Evolutionary conservation across 371 early-diverging fungal genomes (phyloP).

Genomic region (Capniomyces stellatus): DNA sequence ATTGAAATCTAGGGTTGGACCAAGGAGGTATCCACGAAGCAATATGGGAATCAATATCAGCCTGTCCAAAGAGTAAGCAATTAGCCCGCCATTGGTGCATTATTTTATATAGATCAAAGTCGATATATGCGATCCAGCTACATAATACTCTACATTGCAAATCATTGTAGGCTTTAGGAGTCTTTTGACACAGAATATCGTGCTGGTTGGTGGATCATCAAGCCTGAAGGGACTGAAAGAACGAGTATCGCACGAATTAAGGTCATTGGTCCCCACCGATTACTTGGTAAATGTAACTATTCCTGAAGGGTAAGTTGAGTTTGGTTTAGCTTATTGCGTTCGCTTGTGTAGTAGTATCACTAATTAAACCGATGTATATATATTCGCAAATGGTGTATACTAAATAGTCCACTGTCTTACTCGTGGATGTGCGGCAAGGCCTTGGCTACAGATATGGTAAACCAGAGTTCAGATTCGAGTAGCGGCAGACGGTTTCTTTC

Average conservation of each 20-base stretch:
- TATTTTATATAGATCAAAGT: too few species aligned
- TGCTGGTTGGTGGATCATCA: constrained; percentile 60
- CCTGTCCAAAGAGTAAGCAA: constrained; percentile 24
- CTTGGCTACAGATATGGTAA: constrained; percentile 1
- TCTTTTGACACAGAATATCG: constrained; percentile 50
- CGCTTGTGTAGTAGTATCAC: neutral
- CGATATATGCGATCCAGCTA: too few species aligned
- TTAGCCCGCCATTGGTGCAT: neutral
- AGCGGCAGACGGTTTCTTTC: constrained; percentile 7
- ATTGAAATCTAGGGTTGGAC: constrained; percentile 28
- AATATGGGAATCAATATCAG: constrained; percentile 39
- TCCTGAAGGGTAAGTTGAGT: constrained; percentile 38
- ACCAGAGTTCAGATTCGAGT: neutral
- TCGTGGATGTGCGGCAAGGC: constrained; percentile 13
- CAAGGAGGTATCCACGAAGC: constrained; percentile 70
- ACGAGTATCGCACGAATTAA: constrained; percentile 52
- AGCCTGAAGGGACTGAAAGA: constrained; percentile 43
- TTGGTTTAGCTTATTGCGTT: neutral
- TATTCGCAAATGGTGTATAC: neutral
- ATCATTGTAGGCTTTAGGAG: constrained; percentile 31
- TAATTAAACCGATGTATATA: neutral
- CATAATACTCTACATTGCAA: neutral
- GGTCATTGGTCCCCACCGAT: constrained; percentile 37
- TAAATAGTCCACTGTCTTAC: constrained; percentile 4
- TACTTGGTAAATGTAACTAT: constrained; percentile 39